Evolutionary conservation across 2,329 filamentous ascomycete species (phyloP).

Genomic region (Aspergillus glaucus): DNA sequence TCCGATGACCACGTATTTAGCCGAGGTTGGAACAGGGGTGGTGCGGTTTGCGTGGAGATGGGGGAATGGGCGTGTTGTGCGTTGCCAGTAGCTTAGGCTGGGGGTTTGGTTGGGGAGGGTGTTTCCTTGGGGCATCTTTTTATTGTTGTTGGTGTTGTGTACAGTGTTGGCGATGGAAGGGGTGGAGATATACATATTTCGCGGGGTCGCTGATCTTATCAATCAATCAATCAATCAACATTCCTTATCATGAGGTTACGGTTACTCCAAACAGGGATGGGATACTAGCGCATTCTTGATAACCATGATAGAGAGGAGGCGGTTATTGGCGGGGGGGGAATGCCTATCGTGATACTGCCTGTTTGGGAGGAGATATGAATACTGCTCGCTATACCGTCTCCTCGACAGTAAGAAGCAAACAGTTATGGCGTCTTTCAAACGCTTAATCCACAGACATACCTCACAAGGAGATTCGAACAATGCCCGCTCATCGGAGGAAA

Average conservation of each 20-base stretch:
- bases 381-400: no score
- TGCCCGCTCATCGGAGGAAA: slow-evolving; percentile 21
- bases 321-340: not conserved
- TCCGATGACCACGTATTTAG: slow-evolving; percentile 37
- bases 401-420: no score
- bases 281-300: not conserved
- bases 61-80: slow-evolving; percentile 39
- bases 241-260: not conserved
- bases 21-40: slow-evolving; percentile 20
- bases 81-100: slow-evolving; percentile 41
- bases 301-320: not conserved
- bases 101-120: slow-evolving; percentile 19
- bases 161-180: not conserved
- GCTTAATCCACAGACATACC: no score
- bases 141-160: not conserved
- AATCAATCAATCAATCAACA: not conserved
- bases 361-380: no score
- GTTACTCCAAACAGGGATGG: not conserved
- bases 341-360: not conserved
- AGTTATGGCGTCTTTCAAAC: not conserved
- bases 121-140: not conserved
- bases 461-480: not conserved
- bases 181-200: not conserved
- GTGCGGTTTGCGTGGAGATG: slow-evolving; percentile 36
- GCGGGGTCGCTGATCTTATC: not conserved